Percentiles rank a stretch among this genome's conserved stretches.
phyloP scores from a whole-genome alignment of 495 filamentous ascomycete genomes.

The Hypoxylon subgilvum region DNA sequence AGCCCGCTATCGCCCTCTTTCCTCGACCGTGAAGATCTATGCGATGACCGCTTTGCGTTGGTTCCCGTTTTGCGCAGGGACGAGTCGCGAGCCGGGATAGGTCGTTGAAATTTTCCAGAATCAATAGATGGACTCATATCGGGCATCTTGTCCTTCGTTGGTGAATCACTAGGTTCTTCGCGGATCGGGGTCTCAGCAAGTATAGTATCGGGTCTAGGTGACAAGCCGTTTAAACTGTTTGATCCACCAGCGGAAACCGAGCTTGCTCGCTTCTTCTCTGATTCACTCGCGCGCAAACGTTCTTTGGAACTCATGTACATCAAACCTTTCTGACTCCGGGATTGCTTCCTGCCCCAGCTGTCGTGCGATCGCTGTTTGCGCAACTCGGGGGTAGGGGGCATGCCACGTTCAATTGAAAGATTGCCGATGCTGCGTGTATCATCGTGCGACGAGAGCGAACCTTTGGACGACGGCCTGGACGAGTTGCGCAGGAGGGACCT shows the following conservation, averaged over 20 bases:
- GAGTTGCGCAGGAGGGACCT: conserved; percentile 47
- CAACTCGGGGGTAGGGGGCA: conserved; percentile 49
- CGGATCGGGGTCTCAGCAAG: conserved; percentile 59
- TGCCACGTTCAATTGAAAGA: conserved; percentile 61
- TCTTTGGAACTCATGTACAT: conserved; percentile 69
- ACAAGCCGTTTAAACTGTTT: conserved; percentile 43
- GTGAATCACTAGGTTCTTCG: conserved; percentile 53
- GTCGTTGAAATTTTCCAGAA: conserved; percentile 41
- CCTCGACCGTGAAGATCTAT: conserved; percentile 44
- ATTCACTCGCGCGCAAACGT: conserved; percentile 58
- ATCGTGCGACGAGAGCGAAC: conserved; percentile 55
- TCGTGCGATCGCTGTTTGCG: conserved; percentile 56
- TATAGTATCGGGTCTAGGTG: conserved; percentile 51
- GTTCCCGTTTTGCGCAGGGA: conserved; percentile 65
- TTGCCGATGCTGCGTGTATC: conserved; percentile 66
- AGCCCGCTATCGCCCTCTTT: conserved; percentile 45
- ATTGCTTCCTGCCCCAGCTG: conserved; percentile 60
- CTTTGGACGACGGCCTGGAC: conserved; percentile 57
- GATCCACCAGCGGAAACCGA: conserved; percentile 43
- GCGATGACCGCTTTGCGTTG: conserved; percentile 49
- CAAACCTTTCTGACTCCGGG: conserved; percentile 57
- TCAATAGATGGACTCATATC: conserved; percentile 24
- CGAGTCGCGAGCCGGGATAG: conserved; percentile 71
- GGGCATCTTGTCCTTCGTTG: conserved; percentile 26
- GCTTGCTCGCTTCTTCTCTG: conserved; percentile 56